Evolutionary conservation across 495 filamentous ascomycete genomes (phyloP).

Genomic region (Tuber indicum): DNA sequence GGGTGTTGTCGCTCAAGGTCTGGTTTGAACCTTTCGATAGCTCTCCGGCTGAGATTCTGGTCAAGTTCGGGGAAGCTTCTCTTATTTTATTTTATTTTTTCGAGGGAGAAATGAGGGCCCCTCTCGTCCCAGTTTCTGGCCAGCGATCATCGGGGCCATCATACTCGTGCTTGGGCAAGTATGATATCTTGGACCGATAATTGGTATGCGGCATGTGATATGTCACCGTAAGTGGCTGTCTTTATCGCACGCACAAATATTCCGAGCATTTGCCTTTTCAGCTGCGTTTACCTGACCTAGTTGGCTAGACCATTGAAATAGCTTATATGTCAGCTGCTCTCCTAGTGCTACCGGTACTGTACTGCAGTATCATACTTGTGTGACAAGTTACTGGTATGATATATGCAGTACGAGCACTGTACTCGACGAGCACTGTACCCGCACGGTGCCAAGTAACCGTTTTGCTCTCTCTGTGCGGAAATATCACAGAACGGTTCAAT

Average conservation of each 20-base stretch:
- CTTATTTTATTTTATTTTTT: neutral
- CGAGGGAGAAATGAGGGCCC: neutral
- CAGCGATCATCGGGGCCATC: neutral
- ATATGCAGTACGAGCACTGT: no score
- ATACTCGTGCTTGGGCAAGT: neutral
- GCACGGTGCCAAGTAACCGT: neutral
- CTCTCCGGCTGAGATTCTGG: neutral
- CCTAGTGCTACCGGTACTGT: neutral
- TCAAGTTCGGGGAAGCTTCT: neutral
- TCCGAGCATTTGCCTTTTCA: neutral
- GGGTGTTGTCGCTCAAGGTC: slow-evolving; percentile 5
- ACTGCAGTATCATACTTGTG: neutral
- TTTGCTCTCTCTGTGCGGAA: neutral
- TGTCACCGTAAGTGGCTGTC: neutral
- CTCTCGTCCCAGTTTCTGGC: neutral
- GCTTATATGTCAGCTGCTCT: neutral
- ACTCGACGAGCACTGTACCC: neutral
- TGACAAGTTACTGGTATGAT: neutral
- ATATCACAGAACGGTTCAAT: neutral
- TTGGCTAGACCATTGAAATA: neutral
- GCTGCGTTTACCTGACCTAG: neutral
- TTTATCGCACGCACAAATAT: neutral
- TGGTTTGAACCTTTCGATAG: neutral
- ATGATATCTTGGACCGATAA: neutral
- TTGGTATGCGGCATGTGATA: neutral